phyloP scores from a whole-genome alignment of 208 protist species.

The Kentomonas sorsogonicus region DNA sequence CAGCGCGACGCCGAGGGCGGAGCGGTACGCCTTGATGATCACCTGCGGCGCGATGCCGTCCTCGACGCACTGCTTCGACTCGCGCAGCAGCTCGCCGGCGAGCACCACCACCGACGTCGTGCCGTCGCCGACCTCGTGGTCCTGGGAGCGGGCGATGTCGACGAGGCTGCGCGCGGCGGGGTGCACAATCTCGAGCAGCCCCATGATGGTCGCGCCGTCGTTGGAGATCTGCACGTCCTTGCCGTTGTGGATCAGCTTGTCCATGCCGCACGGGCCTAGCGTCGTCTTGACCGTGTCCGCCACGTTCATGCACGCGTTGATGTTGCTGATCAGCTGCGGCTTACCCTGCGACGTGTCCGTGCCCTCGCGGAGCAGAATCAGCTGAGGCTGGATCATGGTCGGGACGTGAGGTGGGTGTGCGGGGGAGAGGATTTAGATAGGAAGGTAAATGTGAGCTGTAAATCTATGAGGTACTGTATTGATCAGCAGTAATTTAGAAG shows the following conservation, averaged over 20 bases:
- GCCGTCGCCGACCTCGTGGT: constrained; percentile 99
- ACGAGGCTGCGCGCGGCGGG: constrained; percentile 98
- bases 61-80: constrained; percentile 98
- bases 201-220: constrained; percentile 99
- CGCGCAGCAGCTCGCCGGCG: constrained; percentile 97
- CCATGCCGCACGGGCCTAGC: constrained; percentile 99
- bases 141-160: constrained; percentile 98
- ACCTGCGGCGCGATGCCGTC: constrained; percentile 99
- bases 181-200: constrained; percentile 99
- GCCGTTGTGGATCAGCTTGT: constrained; percentile 98
- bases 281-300: constrained; percentile 95
- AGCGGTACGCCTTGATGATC: constrained; percentile 96
- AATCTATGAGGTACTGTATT: constrained; percentile 1
- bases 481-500: constrained; percentile 12
- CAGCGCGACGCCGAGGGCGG: constrained; percentile 71
- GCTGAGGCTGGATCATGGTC: constrained; percentile 92
- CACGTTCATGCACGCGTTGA: constrained; percentile 98
- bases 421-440: not conserved
- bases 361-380: constrained; percentile 99
- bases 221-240: constrained; percentile 98
- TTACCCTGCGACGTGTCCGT: constrained; percentile 99
- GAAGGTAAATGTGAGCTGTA: not conserved
- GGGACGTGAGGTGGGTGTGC: constrained; percentile 11
- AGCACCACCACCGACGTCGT: constrained; percentile 99
- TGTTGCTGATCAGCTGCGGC: constrained; percentile 99